These are phyloP conservation scores for Tarenaya hassleriana DNA, from an alignment of 345 rosid genomes.

Conservation along the genomic window DNA sequence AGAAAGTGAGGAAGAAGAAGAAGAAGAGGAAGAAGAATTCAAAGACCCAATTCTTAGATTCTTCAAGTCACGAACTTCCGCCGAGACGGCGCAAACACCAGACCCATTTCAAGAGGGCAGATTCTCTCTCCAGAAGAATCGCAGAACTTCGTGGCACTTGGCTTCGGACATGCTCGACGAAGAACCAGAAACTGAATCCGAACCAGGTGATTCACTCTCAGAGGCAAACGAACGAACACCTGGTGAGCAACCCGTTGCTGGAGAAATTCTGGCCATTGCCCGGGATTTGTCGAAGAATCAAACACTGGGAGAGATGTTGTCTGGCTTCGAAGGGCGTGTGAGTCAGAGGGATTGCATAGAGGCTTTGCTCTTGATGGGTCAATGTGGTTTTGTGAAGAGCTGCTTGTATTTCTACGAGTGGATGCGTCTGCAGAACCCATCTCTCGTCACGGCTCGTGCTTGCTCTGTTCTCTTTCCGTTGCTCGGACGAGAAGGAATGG, in stretches of 20 bases:
- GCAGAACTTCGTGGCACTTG: constrained; percentile 69
- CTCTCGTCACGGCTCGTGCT: constrained; percentile 57
- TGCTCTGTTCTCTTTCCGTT: constrained; percentile 62
- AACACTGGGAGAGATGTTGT: constrained; percentile 64
- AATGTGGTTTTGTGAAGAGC: constrained; percentile 39
- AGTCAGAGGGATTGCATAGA: constrained; percentile 44
- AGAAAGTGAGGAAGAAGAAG: constrained; percentile 9
- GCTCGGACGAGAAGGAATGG: constrained; percentile 59
- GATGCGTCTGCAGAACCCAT: constrained; percentile 75
- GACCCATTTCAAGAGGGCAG: constrained; percentile 50
- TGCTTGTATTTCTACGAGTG: constrained; percentile 77
- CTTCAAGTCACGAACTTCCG: constrained; percentile 49
- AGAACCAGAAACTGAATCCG: constrained; percentile 26
- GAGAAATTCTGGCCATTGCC: constrained; percentile 51
- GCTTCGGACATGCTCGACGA: constrained; percentile 32
- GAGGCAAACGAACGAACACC: constrained; percentile 20
- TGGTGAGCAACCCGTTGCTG: constrained; percentile 22
- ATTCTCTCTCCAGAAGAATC: constrained; percentile 50
- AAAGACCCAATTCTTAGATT: constrained; percentile 56
- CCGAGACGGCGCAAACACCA: constrained; percentile 12
- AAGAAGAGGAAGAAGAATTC: constrained; percentile 25
- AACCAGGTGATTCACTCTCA: not conserved
- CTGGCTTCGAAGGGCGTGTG: constrained; percentile 37
- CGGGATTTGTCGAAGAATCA: constrained; percentile 41
- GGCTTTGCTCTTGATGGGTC: constrained; percentile 51